Evolutionary conservation across 2,329 filamentous ascomycete genomes (phyloP).

Genomic region (Periconia sp.): DNA sequence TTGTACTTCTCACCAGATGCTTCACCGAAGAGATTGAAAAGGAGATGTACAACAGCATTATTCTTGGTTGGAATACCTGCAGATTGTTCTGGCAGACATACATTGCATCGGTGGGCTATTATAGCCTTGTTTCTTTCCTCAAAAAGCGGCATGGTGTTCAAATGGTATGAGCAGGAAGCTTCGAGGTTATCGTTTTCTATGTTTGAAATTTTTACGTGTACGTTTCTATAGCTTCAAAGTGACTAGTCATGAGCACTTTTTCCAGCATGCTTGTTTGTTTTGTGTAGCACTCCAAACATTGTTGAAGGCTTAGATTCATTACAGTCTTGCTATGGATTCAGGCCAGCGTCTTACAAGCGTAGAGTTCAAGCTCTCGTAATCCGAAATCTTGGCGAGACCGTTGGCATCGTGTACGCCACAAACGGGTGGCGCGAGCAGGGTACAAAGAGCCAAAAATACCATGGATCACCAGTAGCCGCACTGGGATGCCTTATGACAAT

Average conservation of each 20-base stretch:
- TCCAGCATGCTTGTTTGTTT: too few relatives aligned
- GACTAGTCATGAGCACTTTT: background rate
- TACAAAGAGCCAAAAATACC: background rate
- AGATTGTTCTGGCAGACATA: too few relatives aligned
- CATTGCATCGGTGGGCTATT: slow-evolving; percentile 18
- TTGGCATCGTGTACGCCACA: too few relatives aligned
- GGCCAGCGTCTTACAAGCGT: too few relatives aligned
- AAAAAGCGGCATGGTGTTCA: slow-evolving; percentile 10
- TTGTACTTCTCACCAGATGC: background rate
- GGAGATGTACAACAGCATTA: slow-evolving; percentile 17
- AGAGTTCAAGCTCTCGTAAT: too few relatives aligned
- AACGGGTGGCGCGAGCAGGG: background rate
- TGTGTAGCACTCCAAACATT: background rate
- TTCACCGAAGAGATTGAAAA: background rate
- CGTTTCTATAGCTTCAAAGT: slow-evolving; percentile 7
- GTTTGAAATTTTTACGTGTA: slow-evolving; percentile 4
- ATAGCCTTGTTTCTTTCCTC: slow-evolving; percentile 9
- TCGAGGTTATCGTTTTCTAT: slow-evolving; percentile 1
- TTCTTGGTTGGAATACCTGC: background rate
- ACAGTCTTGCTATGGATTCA: too few relatives aligned
- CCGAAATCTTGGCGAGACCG: too few relatives aligned
- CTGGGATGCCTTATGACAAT: background rate
- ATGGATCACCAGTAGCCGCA: background rate
- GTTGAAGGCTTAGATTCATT: too few relatives aligned
- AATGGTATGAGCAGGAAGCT: slow-evolving; percentile 2